Base-by-base conservation (phyloP, 495 filamentous ascomycete species). In the Lasiosphaeris hirsuta region DNA sequence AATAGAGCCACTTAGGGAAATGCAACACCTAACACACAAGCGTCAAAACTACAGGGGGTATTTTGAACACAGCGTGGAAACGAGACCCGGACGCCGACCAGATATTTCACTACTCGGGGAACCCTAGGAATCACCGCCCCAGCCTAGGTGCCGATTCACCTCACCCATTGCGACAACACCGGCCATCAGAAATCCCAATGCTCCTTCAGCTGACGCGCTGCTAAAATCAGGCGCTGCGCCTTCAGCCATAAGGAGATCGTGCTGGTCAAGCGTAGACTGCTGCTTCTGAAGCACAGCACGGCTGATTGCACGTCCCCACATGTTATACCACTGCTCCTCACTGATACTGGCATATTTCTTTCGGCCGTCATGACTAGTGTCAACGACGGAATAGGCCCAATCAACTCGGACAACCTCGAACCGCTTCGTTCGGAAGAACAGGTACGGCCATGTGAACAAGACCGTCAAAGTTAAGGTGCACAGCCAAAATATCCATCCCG, bases 391-490 rank as follows among this genome's bases (percentile, higher is more conserved):
- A 60, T 75, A 86, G 10, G 68, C 64, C 81, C 80, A 87, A 3
- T 81, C 73, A 0, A 73, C 75, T 19, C 73, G 65, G 3, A 78
- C 79, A 4, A 87, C 82, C 54, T 83, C 77, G 63, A 81, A 89
- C n/a, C 75, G 71, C 62, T 79, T 80, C 11, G 86, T 88, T 7
- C 75, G 63, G 62, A 87, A 78, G 73, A 79, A 84, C 33, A 88
- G 70, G 43, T 80, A 75, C 13, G 85, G 86, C 86, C 86, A 87
- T 14, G 76, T 68, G 63, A 87, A 75, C 37, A 87, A 61, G 73
- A 84, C 85, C 41, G 85, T 66, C 51, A 87, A 79, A 3, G 78
- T 82, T 10, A 86, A 63, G 62, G 78, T 81, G 69, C 84, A 87
- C 37, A 87, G 18, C 78, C 75, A 84, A 9, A 73, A 63, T 30